phyloP scores from a whole-genome alignment of 768 basidiomycete species.

The Trametopsis cervina region DNA sequence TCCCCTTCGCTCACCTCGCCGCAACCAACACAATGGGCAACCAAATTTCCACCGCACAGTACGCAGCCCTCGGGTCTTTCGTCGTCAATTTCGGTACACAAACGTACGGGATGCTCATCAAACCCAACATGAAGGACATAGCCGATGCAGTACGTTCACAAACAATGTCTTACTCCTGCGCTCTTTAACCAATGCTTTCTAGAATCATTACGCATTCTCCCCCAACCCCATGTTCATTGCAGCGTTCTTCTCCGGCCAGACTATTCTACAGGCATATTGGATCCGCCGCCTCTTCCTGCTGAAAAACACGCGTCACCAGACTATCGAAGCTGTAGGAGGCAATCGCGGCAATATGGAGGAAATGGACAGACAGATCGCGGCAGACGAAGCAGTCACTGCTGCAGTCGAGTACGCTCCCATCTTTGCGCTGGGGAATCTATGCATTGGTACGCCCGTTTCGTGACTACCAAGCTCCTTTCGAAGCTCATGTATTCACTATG shows the following conservation, averaged over 20 bases:
- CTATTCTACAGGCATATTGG: conserved; percentile 22
- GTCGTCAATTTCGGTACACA: conserved; percentile 23
- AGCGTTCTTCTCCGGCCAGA: conserved; percentile 26
- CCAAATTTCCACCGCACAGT: conserved; percentile 21
- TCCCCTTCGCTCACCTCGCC: not conserved
- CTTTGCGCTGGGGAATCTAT: conserved; percentile 27
- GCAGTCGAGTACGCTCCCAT: conserved; percentile 25
- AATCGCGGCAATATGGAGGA: not conserved
- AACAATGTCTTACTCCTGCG: not conserved
- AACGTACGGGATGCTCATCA: conserved; percentile 22
- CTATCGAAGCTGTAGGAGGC: not conserved
- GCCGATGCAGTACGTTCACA: conserved; percentile 23
- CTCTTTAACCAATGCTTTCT: no score
- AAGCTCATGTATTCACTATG: no score
- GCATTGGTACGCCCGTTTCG: conserved; percentile 22
- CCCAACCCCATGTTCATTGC: conserved; percentile 27
- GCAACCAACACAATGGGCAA: conserved; percentile 18
- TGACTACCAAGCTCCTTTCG: no score
- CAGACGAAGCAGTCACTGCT: conserved; percentile 8
- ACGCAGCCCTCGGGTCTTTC: conserved; percentile 23
- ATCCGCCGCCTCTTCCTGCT: conserved; percentile 22
- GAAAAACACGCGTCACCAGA: conserved; percentile 10
- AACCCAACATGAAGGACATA: conserved; percentile 27
- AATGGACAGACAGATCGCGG: conserved; percentile 2
- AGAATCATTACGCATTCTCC: conserved; percentile 30